Percentiles rank a stretch among this genome's conserved stretches.
These are phyloP conservation scores for Cyclotella atomus DNA, from an alignment of 108 stramenopile genomes.

Conservation along the genomic window DNA sequence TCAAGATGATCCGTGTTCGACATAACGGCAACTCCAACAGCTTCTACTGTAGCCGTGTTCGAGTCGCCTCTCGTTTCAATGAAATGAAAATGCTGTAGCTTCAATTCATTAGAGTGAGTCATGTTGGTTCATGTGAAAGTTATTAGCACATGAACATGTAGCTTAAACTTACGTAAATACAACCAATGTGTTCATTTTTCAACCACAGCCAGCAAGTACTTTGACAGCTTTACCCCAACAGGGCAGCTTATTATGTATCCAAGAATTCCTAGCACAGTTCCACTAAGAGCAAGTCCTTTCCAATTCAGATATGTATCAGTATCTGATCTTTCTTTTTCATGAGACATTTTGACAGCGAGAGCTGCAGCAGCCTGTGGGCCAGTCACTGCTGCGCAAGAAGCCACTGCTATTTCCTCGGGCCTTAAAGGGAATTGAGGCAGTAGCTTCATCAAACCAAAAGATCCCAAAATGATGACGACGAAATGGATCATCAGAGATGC, in stretches of 20 bases:
- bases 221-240: slow-evolving; percentile 6
- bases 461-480: slow-evolving; percentile 19
- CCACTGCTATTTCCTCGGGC: slow-evolving; percentile 32
- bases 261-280: background rate
- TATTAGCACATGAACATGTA: too few species aligned
- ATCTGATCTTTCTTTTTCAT: background rate
- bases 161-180: too few species aligned
- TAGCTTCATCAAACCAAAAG: slow-evolving; percentile 20
- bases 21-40: too few species aligned
- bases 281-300: slow-evolving; percentile 6
- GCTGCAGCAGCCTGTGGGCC: slow-evolving; percentile 42
- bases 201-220: background rate
- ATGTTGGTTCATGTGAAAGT: too few species aligned
- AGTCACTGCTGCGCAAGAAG: slow-evolving; percentile 39
- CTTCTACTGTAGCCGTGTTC: too few species aligned
- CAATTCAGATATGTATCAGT: background rate
- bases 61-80: too few species aligned
- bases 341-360: slow-evolving; percentile 19
- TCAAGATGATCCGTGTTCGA: too few species aligned
- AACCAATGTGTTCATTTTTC: too few species aligned
- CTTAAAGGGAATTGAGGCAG: slow-evolving; percentile 32
- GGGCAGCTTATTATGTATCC: slow-evolving; percentile 10
- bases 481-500: slow-evolving; percentile 30
- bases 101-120: too few species aligned
- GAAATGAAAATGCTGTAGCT: too few species aligned